Percentiles rank a stretch among this genome's conserved stretches.
These are phyloP conservation scores for Oryza longistaminata DNA, from an alignment of 176 grass and related monocot species.

Conservation along the genomic window DNA sequence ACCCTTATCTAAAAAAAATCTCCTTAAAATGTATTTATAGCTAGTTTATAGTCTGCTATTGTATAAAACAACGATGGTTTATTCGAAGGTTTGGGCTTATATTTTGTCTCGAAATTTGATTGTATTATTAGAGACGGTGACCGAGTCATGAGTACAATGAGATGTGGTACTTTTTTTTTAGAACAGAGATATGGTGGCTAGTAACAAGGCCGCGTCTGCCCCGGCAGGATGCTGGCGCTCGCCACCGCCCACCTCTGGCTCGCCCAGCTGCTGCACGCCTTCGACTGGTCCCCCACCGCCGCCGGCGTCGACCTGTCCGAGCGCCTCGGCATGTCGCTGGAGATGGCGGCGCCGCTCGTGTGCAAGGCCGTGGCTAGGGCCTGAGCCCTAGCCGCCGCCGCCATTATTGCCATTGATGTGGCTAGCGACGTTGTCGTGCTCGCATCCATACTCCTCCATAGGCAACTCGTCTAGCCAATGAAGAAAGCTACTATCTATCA, in stretches of 20 bases:
- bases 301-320: constrained; percentile 62
- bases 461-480: constrained; percentile 24
- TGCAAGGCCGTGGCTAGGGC: constrained; percentile 52
- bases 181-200: too few species aligned
- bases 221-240: constrained; percentile 69
- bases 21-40: too few species aligned
- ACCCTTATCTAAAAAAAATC: too few species aligned
- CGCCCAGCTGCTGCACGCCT: constrained; percentile 61
- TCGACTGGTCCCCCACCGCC: constrained; percentile 44
- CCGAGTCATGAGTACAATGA: too few species aligned
- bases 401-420: neutral
- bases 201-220: constrained; percentile 48
- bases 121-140: too few species aligned
- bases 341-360: constrained; percentile 72
- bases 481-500: neutral
- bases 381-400: neutral
- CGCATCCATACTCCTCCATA: neutral
- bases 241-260: constrained; percentile 74
- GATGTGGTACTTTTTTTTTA: too few species aligned
- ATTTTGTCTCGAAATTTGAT: too few species aligned
- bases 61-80: too few species aligned
- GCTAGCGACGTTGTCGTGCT: neutral
- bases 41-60: too few species aligned
- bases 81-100: too few species aligned
- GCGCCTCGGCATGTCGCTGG: constrained; percentile 73